phyloP scores from a whole-genome alignment of 768 basidiomycete species.

The Favolaschia claudopus region DNA sequence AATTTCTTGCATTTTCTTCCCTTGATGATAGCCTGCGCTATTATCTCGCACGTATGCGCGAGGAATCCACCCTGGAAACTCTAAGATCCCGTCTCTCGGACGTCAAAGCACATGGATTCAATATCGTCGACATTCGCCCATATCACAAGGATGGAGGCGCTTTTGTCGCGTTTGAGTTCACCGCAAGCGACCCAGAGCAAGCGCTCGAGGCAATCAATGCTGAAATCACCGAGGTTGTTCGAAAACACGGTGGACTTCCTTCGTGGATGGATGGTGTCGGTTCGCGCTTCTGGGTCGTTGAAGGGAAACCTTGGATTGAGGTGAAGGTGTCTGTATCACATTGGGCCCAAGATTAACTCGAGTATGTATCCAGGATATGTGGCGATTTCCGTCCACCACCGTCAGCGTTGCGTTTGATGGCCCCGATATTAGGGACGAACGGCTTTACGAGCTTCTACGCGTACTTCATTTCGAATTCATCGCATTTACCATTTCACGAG shows the following conservation, averaged over 20 bases:
- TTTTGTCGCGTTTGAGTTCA: slow-evolving; percentile 78
- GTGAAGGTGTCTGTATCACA: slow-evolving; percentile 43
- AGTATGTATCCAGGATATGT: slow-evolving; percentile 78
- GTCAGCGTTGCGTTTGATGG: slow-evolving; percentile 87
- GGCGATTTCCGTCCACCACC: slow-evolving; percentile 76
- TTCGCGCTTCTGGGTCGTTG: slow-evolving; percentile 76
- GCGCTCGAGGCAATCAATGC: slow-evolving; percentile 58
- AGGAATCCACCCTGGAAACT: slow-evolving; percentile 35
- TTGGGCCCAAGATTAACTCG: background rate
- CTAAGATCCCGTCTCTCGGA: slow-evolving; percentile 57
- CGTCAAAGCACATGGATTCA: slow-evolving; percentile 65
- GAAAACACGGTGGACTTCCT: slow-evolving; percentile 62
- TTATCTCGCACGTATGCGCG: background rate
- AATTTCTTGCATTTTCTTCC: too few species aligned
- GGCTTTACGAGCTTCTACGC: slow-evolving; percentile 78
- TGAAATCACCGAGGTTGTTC: slow-evolving; percentile 51
- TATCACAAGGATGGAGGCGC: slow-evolving; percentile 86
- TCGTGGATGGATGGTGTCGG: slow-evolving; percentile 66
- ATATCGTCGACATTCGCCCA: slow-evolving; percentile 66
- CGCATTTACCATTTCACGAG: too few species aligned
- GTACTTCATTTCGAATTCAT: too few species aligned
- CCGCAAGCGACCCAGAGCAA: slow-evolving; percentile 39
- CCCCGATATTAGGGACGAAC: slow-evolving; percentile 83
- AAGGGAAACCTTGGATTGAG: slow-evolving; percentile 84
- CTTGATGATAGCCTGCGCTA: slow-evolving; percentile 1